Base-by-base conservation (phyloP, 192 early-diverging fungal species). In the Entophlyctis helioformis region DNA sequence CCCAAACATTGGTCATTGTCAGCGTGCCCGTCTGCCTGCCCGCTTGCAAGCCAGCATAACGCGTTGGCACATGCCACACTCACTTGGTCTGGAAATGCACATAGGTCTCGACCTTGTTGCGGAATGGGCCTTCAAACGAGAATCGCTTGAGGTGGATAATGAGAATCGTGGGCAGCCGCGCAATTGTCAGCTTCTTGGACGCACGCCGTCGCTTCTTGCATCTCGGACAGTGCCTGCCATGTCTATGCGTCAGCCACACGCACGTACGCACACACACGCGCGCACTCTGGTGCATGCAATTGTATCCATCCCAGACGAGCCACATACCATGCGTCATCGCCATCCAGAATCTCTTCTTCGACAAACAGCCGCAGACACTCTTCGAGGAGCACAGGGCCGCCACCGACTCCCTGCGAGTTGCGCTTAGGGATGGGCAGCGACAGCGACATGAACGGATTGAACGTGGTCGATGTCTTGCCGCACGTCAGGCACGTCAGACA, bases 131-230 rank as follows among this genome's bases (percentile, higher is more conserved):
- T 42, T 86, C 66, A 26, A 72, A 89, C 16, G 83, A 94, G 44
- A 96, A 98, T 39, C 93, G 76, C 59, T 97, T 98, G 51, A 98
- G 48, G 47, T 96, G 90, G 40, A 98, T 76, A 39, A 96, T 57
- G n/a, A 98, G 62, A 25, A 98, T 81, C 39, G 82, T 69, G 1
- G 96, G 96, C 22, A 96, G 60, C 21, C 77, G 67, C 1, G 86
- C 81, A 11, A 98, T 67, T 11, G 77, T 71, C 32, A 94, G 51
- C 16, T 63, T 65, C 56, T 98, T 98, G 16, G 72, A 79, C 2
- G 91, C 74, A 13, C 70, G 60, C 4, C 90, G 74, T 15, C 59
- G 71, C 13, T 65, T 59, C 51, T 87, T 83, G 60, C 93, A 96
- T 20, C 62, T 41, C 3, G 91, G 85, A 48, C 95, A 98, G 31